Conservation (phyloP, 306 rosid species). For the Adenanthera pavonina region DNA sequence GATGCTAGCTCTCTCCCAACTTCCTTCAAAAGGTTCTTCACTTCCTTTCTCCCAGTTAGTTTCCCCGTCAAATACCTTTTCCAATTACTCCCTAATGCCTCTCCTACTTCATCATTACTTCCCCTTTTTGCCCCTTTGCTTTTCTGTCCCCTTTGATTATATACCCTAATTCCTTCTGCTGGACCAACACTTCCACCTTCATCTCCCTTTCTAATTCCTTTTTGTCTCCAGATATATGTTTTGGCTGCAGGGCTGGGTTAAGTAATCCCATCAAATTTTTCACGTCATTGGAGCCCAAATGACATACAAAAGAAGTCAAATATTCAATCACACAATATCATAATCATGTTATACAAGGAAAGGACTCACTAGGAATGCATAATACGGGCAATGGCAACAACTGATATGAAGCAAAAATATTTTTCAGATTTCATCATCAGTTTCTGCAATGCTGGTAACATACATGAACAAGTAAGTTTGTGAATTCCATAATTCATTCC, state of each 20-base stretch:
- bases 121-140: too few relatives aligned
- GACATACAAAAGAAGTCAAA: not conserved
- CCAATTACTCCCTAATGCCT: too few relatives aligned
- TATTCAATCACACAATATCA: not conserved
- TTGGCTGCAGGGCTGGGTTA: not conserved
- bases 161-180: not conserved
- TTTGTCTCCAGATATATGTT: not conserved
- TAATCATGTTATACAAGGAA: not conserved
- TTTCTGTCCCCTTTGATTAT: too few relatives aligned
- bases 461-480: not conserved
- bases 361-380: not conserved
- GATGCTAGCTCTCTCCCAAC: too few relatives aligned
- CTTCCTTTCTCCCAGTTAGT: too few relatives aligned
- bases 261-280: not conserved
- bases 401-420: not conserved
- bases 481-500: not conserved
- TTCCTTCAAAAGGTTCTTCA: too few relatives aligned
- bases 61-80: too few relatives aligned
- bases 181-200: not conserved
- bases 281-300: not conserved
- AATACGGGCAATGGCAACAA: not conserved
- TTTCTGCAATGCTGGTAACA: constrained; percentile 2
- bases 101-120: too few relatives aligned
- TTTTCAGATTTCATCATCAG: not conserved
- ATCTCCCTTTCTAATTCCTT: not conserved